Base-by-base conservation (phyloP, 2,329 filamentous ascomycete genomes). In the Fusarium gaditjirri region DNA sequence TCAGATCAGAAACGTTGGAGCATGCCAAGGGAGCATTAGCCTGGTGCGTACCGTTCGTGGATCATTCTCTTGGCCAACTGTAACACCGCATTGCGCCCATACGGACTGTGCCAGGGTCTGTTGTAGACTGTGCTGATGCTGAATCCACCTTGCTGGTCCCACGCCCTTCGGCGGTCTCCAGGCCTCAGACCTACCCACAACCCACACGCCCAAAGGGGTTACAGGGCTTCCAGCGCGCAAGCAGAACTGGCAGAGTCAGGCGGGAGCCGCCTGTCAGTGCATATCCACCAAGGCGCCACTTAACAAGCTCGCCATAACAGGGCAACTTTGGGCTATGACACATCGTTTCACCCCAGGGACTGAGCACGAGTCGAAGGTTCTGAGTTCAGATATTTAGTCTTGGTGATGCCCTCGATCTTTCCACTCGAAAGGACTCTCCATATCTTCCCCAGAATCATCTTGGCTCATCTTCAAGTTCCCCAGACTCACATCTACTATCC, bases 251-350 rank as follows among this genome's bases (percentile, higher is more conserved):
- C 44, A 76, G 65, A 72, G 74, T 75, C 75, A 77, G 73, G 73
- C 75, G 75, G 71, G 62, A 75, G 64, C 59, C 68, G 68, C 65
- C 72, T 74, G 60, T 65, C 60, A 68, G 55, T 75, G 61, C 42
- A 64, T 73, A 56, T 61, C 71, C 71, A 74, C 69, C 38, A 61
- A 67, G 66, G 75, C 62, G 73, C 75, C 75, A 77, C 75, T 69
- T 68, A 69, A 76, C 75, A 76, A 77, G 74, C 74, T 77, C 73
- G 55, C 71, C 75, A 77, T 76, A 61, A 62, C 72, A 77, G 63
- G 74, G 68, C 74, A 67, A 29, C 59, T 66, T 61, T 62, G 72
- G 46, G 72, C 75, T 76, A 77, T 77, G 75, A 77, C 75, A 77
- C 75, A 77, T 77, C 68, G 70, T 74, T 74, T 75, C 65, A n/a